Evolutionary conservation across 2,329 filamentous ascomycete species (phyloP), one percentile per base, ranked within the genome.

Genomic region (Myrmaecium sp.): DNA sequence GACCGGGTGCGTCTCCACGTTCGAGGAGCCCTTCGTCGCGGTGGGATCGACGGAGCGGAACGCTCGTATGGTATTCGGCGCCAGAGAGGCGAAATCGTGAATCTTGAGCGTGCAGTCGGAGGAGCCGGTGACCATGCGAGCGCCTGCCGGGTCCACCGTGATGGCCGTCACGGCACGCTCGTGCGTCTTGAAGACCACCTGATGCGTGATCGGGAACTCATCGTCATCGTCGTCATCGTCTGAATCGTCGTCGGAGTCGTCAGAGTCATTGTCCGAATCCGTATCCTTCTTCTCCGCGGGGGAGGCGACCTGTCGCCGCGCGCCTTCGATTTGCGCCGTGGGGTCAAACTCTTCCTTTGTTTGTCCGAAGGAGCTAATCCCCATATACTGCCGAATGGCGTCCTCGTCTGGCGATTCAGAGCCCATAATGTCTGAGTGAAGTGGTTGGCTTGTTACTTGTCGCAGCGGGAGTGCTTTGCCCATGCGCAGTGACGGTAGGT

Each of bases 81-180:
- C 94, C 76, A 98, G 91, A 24, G 84, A 80, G 3, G 84, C 73
- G 49, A 98, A 92, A 48, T 98, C 86, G 55, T 94, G 83, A 11
- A 98, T 63, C 47, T 94, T 95, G 42, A 95, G 59, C 1, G 72
- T 80, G 51, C 83, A 91, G 52, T 98, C 89, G 33, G 76, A 78
- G 4, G 84, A 94, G 13, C 79, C 84, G n/a, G 82, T 89, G 25
- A 86, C 72, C 46, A 98, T 60, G 40, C 89, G 70, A 24, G 74
- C 75, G 7, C 89, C 89, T 0, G 83, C 73, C 1, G 80, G 74
- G 52, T 98, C 89, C 25, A 93, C 62, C 2, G 84, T 75, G 30
- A 83, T 64, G 1, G 79, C 75, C 5, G 86, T 94, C 21, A 95
- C 70, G 5, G 84, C 72, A 33, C 80, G 74, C 18, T 89, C 79